These are phyloP conservation scores for Dendrobium nobile DNA, from an alignment of 106 monocot species.

Conservation along the genomic window DNA sequence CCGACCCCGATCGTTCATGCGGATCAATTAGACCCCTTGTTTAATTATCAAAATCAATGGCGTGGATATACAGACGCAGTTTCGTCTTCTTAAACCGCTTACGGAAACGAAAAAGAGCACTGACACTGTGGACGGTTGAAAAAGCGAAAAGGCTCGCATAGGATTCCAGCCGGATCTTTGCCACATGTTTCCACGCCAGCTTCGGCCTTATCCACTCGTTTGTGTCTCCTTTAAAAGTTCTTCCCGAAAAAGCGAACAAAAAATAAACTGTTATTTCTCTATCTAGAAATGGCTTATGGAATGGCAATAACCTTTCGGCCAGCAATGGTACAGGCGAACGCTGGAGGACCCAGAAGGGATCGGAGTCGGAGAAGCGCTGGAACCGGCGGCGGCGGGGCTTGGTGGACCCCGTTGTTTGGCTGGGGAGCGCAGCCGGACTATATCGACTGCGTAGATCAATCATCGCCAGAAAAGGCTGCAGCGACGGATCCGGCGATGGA, in stretches of 20 bases:
- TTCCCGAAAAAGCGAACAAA: background rate
- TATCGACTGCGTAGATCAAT: conserved; percentile 18
- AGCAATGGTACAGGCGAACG: conserved; percentile 23
- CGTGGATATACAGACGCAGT: background rate
- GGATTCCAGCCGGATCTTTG: too few relatives aligned
- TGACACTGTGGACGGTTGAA: background rate
- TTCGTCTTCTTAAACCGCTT: too few relatives aligned
- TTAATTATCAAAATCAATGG: background rate
- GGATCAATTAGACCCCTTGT: too few relatives aligned
- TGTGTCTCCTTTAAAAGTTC: background rate
- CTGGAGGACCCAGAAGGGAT: background rate
- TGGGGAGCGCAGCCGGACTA: conserved; percentile 69
- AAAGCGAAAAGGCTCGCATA: background rate
- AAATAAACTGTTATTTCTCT: background rate
- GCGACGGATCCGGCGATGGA: background rate
- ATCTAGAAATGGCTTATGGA: conserved; percentile 13
- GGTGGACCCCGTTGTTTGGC: conserved; percentile 84
- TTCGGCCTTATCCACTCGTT: conserved; percentile 7
- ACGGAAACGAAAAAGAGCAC: background rate
- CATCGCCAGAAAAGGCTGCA: background rate
- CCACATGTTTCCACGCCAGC: conserved; percentile 3
- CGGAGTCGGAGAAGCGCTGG: background rate
- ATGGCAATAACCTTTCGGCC: conserved; percentile 25
- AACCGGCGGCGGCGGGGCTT: conserved; percentile 14
- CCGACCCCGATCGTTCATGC: too few relatives aligned